Evolutionary conservation across 805 yeast genomes (phyloP).

Genomic region (Candida ulmi): DNA sequence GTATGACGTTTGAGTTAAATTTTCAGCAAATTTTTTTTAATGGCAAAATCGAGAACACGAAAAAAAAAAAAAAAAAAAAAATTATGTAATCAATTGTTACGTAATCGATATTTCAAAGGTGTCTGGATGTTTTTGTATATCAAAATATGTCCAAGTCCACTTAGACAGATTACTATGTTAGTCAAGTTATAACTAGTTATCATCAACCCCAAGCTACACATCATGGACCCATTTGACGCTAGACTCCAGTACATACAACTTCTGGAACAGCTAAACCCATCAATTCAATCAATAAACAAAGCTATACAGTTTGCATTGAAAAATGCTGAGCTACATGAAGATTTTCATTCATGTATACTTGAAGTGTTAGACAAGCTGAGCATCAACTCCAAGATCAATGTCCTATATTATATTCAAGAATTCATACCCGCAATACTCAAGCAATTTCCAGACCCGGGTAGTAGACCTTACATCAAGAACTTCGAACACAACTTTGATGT

Average conservation of each 20-base stretch:
- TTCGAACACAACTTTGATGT: slow-evolving; percentile 28
- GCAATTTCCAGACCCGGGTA: neutral
- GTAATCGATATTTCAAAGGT: no score
- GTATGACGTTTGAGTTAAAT: neutral
- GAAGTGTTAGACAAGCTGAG: slow-evolving; percentile 51
- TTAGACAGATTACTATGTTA: neutral
- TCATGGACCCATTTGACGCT: slow-evolving; percentile 88
- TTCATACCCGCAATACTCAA: slow-evolving; percentile 35
- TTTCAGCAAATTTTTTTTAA: neutral
- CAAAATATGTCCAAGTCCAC: neutral
- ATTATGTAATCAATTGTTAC: neutral
- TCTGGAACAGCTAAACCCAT: slow-evolving; percentile 60
- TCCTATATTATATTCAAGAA: slow-evolving; percentile 67
- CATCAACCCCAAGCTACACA: no score
- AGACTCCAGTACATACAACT: slow-evolving; percentile 68
- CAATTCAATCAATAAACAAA: slow-evolving; percentile 39
- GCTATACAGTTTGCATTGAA: slow-evolving; percentile 39
- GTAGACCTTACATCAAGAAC: slow-evolving; percentile 19
- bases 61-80: no score
- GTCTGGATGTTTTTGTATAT: neutral
- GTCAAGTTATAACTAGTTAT: no score
- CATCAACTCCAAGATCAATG: slow-evolving; percentile 58
- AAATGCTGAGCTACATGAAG: slow-evolving; percentile 57
- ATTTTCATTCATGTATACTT: slow-evolving; percentile 59
- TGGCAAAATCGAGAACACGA: neutral